phyloP scores from a whole-genome alignment of 176 grass and related monocot species.

The Oryza meyeriana region DNA sequence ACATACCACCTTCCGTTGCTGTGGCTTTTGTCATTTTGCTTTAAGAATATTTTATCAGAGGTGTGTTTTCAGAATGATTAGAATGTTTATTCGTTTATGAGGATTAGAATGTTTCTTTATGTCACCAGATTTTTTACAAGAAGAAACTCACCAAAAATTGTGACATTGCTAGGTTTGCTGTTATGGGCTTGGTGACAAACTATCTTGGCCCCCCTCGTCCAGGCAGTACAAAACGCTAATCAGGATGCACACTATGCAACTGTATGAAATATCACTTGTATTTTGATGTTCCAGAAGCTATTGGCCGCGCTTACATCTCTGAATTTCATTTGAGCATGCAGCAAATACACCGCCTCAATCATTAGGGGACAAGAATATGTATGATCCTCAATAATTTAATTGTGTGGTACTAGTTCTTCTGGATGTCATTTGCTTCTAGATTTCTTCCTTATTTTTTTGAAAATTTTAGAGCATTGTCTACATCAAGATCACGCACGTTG shows the following conservation, averaged over 20 bases:
- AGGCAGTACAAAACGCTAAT: constrained; percentile 53
- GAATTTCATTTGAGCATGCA: not conserved
- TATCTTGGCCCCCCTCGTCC: constrained; percentile 76
- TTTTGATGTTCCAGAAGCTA: not conserved
- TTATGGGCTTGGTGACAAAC: constrained; percentile 94
- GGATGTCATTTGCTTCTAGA: not conserved
- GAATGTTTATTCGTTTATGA: not conserved
- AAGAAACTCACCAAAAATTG: constrained; percentile 5
- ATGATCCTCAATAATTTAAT: constrained; percentile 23
- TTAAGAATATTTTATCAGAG: not conserved
- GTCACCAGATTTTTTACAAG: not conserved
- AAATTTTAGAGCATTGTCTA: not conserved
- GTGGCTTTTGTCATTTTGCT: not conserved
- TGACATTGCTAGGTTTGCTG: constrained; percentile 69
- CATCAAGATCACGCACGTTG: not conserved
- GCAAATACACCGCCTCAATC: not conserved
- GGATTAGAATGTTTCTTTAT: not conserved
- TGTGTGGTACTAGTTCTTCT: not conserved
- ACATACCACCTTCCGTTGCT: not conserved
- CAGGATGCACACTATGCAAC: not conserved
- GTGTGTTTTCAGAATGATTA: constrained; percentile 2
- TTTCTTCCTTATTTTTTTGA: not conserved
- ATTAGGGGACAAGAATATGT: not conserved
- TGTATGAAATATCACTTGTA: not conserved
- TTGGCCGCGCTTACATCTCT: not conserved